Percentiles rank a stretch among this genome's conserved stretches.
Conservation (phyloP, 768 basidiomycete species). For the Lentinula lateritia region DNA sequence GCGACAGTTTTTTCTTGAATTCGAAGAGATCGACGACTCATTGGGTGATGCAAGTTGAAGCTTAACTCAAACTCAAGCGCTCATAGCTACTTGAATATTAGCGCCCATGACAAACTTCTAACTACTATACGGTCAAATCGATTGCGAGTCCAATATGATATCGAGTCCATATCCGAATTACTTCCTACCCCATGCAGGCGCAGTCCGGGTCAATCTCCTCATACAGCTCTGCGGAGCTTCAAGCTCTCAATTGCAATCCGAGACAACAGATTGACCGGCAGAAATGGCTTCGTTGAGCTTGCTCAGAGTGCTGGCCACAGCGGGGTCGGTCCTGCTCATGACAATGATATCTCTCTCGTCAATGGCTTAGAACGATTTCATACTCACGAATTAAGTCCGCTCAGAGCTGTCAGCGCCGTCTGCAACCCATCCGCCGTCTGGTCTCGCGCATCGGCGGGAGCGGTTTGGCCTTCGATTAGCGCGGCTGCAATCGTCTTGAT, state of each 20-base stretch:
- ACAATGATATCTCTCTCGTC: neutral
- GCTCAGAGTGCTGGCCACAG: neutral
- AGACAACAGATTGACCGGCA: neutral
- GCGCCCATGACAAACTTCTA: too few relatives aligned
- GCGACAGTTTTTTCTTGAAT: too few relatives aligned
- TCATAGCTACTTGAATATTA: too few relatives aligned
- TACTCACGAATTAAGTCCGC: conserved; percentile 5
- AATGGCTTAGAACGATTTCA: neutral
- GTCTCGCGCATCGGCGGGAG: conserved; percentile 6
- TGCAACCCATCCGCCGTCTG: neutral
- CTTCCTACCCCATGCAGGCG: neutral
- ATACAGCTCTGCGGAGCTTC: neutral
- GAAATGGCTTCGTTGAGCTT: conserved; percentile 1
- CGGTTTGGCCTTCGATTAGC: conserved; percentile 2
- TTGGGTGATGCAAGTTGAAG: too few relatives aligned
- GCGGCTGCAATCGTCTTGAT: conserved; percentile 8
- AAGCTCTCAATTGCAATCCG: neutral
- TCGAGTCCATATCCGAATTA: neutral
- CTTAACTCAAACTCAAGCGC: too few relatives aligned
- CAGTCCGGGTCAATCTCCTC: too few relatives aligned
- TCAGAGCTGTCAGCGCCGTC: conserved; percentile 2
- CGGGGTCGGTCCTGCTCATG: neutral
- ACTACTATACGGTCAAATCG: too few relatives aligned
- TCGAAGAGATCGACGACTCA: too few relatives aligned
- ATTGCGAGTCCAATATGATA: neutral